Evolutionary conservation across 441 rosid species (phyloP).

Genomic region (Macaranga tanarius): DNA sequence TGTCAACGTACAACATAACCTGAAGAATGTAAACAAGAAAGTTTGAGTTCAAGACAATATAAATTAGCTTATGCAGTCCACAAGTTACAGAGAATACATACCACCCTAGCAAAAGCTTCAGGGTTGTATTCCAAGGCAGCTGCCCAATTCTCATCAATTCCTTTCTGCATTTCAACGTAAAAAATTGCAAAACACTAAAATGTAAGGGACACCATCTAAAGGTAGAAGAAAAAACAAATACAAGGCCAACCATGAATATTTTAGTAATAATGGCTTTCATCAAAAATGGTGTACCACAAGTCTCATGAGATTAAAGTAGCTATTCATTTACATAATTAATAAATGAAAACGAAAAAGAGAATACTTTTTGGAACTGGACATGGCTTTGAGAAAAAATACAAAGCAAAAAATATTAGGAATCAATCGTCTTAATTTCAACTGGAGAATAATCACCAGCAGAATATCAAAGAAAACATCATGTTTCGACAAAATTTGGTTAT

Average conservation of each 20-base stretch:
- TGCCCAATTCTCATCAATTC: conserved; percentile 98
- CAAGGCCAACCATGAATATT: background rate
- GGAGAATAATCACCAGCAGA: background rate
- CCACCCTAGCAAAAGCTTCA: conserved; percentile 99
- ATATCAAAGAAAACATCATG: background rate
- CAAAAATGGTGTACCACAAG: background rate
- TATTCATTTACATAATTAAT: background rate
- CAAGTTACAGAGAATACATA: conserved; percentile 42
- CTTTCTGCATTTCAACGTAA: conserved; percentile 64
- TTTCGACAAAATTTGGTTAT: background rate
- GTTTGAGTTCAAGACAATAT: conserved; percentile 15
- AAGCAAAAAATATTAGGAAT: background rate
- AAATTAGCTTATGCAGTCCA: conserved; percentile 10
- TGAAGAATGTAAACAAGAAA: conserved; percentile 34
- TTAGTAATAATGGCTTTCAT: background rate
- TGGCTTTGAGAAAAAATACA: background rate
- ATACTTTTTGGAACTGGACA: background rate
- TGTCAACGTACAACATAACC: conserved; percentile 96
- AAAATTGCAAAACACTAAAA: conserved; percentile 22
- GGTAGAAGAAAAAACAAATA: background rate
- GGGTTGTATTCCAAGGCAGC: conserved; percentile 97
- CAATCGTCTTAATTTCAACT: background rate
- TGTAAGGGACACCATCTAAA: background rate
- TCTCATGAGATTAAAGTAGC: background rate
- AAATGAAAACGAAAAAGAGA: background rate